Base-by-base conservation (phyloP, 352 stramenopile species). In the Thraustochytrium striatum region DNA sequence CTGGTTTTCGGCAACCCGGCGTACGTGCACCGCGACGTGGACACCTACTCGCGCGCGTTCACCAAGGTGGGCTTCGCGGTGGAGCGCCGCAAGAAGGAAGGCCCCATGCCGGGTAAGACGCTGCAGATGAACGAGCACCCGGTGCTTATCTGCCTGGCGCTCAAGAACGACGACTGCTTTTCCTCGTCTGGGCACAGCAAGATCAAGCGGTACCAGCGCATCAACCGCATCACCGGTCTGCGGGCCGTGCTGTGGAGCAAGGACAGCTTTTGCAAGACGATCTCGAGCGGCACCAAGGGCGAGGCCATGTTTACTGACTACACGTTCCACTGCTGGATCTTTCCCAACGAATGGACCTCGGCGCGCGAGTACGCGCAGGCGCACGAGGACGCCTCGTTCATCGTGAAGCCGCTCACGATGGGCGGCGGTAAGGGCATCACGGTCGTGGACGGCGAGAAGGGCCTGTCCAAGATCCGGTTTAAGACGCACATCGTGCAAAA, bases 371-470 rank as follows among this genome's bases (percentile, higher is more conserved):
- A 72, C 39, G 65, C 65, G 43, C 65, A 75, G 52, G 30, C 65
- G 44, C 32, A 80, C 41, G 33, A 32, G 33, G 58, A 80, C n/a
- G 58, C 30, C 7, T 72, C 55, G 3, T 80, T 81, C 3, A 80
- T 80, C 39, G 58, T 80, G 5, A 80, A 80, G 70, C 70, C 70
- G 9, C 41, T 75, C 35, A 80, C 55, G 35, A 70, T 75, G 58
- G 55, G 58, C 30, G 70, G 70, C 39, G 70, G 70, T 21, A 80
- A 80, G 50, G 58, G 58, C 21, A 80, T 80, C 28, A 61, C 55
- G 11, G 55, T 80, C 5, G 70, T 75, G 19, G 58, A 69, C 33
- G 70, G 70, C 28, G 58, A 72, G 58, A 9, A 72, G 58, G 58
- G 43, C 28, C 58, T 72, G 21, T 58, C 30, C 32, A 73, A 70